Base-by-base conservation (phyloP, 148 eudicot genomes). In the Persicaria tinctoria region DNA sequence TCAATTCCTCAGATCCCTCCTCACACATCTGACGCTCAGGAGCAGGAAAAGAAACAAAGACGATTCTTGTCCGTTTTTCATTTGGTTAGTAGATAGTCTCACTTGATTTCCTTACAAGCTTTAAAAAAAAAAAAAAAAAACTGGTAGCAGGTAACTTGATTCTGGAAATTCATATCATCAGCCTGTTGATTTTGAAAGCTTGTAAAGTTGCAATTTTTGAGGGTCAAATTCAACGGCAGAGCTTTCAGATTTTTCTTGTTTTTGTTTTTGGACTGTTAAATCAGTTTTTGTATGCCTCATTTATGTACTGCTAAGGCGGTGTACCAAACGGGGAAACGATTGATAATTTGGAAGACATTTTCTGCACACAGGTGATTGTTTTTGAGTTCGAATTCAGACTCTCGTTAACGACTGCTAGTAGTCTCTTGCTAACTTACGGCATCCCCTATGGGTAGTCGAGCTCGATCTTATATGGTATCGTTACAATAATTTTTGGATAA, bases 131-230 rank as follows among this genome's bases (percentile, higher is more conserved):
- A 18, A 56, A 66, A 23, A 23, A 23, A 73, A 73, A 74, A 53
- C 76, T 75, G 20, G 55, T 44, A 68, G 54, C 73, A 63, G 55
- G 75, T 72, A 66, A 47, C 18, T 9, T 3, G 47, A 64, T 64
- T 46, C 70, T 11, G 70, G 63, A 76, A 46, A 23, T 63, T 68
- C 73, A 44, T 27, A 70, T 69, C 50, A 6, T 60, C 41, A 64
- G 46, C 12, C 59, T 44, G 71, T 81, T 77, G 38, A 69, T 76
- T 64, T 78, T 75, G 74, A 75, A 77, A 79, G 66, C 75, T 76
- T 83, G 85, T 81, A 83, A 73, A 83, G 81, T 77, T 81, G 80
- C 45, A 60, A 70, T 76, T 71, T 64, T 80, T 81, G 78, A 75
- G 57, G 73, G 78, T 80, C 76, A 71, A 60, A 79, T 71, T 80